These are phyloP conservation scores for Omphalotus olearius DNA, from an alignment of 1,284 basidiomycete genomes.

Conservation along the genomic window DNA sequence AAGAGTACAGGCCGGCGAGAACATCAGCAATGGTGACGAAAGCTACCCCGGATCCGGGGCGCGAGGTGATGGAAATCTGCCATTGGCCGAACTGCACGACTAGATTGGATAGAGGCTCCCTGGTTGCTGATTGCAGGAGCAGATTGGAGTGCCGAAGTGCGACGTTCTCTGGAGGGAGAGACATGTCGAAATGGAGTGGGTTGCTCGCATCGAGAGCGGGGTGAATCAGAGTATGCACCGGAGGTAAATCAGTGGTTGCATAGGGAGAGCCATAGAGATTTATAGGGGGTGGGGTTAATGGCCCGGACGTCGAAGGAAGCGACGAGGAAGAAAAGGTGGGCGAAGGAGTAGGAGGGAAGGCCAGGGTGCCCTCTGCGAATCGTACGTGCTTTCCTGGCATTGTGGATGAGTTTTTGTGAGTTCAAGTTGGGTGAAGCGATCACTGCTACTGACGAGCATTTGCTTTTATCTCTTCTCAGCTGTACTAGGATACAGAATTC, in stretches of 20 bases:
- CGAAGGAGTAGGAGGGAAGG: conserved; percentile 11
- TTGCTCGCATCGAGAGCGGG: conserved; percentile 1
- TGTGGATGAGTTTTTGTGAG: not conserved
- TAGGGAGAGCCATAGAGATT: not conserved
- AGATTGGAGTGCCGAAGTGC: not conserved
- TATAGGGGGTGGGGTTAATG: conserved; percentile 16
- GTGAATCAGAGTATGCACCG: conserved; percentile 10
- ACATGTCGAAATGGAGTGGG: conserved; percentile 17
- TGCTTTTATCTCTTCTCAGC: not conserved
- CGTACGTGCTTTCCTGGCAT: conserved; percentile 22
- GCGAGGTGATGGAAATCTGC: conserved; percentile 1
- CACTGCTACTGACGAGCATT: too few species aligned
- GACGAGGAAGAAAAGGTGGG: conserved; percentile 13
- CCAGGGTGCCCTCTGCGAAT: conserved; percentile 8
- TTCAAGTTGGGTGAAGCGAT: not conserved
- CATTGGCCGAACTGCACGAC: conserved; percentile 11
- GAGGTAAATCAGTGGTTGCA: conserved; percentile 4
- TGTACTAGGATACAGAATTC: not conserved
- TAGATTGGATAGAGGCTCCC: conserved; percentile 12
- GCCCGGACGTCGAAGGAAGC: conserved; percentile 12
- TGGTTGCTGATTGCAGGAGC: conserved; percentile 15
- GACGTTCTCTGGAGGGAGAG: conserved; percentile 15
- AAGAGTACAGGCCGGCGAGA: conserved; percentile 10
- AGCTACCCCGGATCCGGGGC: not conserved
- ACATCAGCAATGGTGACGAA: conserved; percentile 16